phyloP scores from a whole-genome alignment of 345 rosid genomes.

The Cardiospermum halicacabum region DNA sequence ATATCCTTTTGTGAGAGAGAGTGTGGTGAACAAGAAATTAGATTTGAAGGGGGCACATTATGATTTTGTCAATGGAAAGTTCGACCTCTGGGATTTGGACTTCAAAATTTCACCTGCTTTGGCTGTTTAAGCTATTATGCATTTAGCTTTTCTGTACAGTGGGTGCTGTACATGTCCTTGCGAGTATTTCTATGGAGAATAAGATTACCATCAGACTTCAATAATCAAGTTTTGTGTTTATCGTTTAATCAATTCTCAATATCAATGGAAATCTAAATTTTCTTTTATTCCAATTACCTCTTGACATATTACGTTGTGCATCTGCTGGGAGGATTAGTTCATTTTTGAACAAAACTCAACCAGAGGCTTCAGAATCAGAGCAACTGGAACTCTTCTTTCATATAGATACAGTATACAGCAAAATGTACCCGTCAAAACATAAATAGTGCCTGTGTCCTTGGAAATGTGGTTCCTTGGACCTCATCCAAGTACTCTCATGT shows the following conservation, averaged over 20 bases:
- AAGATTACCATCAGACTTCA: not conserved
- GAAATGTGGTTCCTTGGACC: slow-evolving; percentile 33
- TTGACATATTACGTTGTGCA: no score
- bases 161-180: not conserved
- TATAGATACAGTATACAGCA: no score
- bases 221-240: not conserved
- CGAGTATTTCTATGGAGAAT: not conserved
- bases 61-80: slow-evolving; percentile 60
- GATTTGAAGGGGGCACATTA: slow-evolving; percentile 69
- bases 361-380: no score
- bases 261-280: no score
- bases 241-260: no score
- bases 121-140: slow-evolving; percentile 28
- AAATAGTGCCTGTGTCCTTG: slow-evolving; percentile 23
- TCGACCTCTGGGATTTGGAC: slow-evolving; percentile 78
- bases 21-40: slow-evolving; percentile 44
- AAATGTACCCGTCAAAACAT: no score
- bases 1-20: slow-evolving; percentile 74
- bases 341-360: no score
- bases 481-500: slow-evolving; percentile 26
- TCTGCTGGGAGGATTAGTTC: no score
- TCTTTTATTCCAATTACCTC: no score
- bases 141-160: not conserved
- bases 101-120: slow-evolving; percentile 37
- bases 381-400: no score